phyloP scores from a whole-genome alignment of 129 eudicot genomes.

The Arctium minus region DNA sequence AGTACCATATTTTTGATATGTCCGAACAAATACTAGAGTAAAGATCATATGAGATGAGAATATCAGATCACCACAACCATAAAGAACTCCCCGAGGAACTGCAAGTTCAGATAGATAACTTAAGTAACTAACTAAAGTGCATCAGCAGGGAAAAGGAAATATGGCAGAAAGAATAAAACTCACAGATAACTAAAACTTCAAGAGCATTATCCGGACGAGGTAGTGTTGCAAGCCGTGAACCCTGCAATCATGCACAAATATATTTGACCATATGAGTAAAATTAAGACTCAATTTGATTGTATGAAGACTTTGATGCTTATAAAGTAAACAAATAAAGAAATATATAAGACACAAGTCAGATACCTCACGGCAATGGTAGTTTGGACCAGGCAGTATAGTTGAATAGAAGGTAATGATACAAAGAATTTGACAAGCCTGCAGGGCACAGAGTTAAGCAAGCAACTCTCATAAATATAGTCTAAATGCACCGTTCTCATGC shows the following conservation, averaged over 20 bases:
- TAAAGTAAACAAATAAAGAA: not conserved
- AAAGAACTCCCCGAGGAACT: constrained; percentile 92
- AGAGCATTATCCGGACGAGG: constrained; percentile 78
- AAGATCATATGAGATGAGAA: constrained; percentile 99
- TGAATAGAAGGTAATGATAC: constrained; percentile 87
- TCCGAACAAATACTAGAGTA: constrained; percentile 84
- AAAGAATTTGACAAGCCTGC: constrained; percentile 88
- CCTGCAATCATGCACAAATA: constrained; percentile 38
- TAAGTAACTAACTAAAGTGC: not conserved
- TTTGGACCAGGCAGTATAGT: constrained; percentile 96
- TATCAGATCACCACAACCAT: constrained; percentile 97
- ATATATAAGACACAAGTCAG: not conserved
- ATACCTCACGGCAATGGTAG: constrained; percentile 98
- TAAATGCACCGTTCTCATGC: not conserved
- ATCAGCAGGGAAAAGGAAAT: not conserved
- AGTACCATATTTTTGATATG: constrained; percentile 90
- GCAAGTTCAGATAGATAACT: constrained; percentile 25
- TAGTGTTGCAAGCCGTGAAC: constrained; percentile 78
- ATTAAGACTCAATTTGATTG: not conserved
- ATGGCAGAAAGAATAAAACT: constrained; percentile 21
- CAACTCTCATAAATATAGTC: not conserved
- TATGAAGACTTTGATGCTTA: not conserved
- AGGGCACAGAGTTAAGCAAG: not conserved
- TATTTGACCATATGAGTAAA: not conserved
- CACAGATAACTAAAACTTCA: constrained; percentile 65